Evolutionary conservation across 2,329 filamentous ascomycete species (phyloP).

Genomic region (Oidium heveae): DNA sequence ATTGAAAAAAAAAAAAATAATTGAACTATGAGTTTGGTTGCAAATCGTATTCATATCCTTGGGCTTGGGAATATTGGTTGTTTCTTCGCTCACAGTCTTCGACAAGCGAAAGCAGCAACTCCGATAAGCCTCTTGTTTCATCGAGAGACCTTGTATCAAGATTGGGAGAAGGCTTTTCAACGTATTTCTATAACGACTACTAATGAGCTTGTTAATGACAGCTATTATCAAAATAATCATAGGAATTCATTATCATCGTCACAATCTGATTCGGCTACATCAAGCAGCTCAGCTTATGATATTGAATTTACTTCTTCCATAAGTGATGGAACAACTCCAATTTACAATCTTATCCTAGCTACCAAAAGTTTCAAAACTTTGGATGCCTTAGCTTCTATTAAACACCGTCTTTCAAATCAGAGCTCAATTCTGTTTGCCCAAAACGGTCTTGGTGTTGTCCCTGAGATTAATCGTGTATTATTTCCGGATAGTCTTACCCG

Average conservation of each 20-base stretch:
- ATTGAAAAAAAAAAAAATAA: too few relatives aligned
- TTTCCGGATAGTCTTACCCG: constrained; percentile 30
- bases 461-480: constrained; percentile 29
- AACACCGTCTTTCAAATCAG: constrained; percentile 30
- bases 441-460: constrained; percentile 58
- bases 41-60: constrained; percentile 34
- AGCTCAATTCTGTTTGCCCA: constrained; percentile 69
- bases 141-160: constrained; percentile 22
- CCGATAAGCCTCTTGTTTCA: constrained; percentile 66
- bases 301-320: constrained; percentile 4
- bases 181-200: constrained; percentile 5
- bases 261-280: neutral
- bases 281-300: constrained; percentile 6
- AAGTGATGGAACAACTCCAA: constrained; percentile 13
- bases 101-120: constrained; percentile 27
- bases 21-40: neutral
- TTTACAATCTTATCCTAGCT: constrained; percentile 52
- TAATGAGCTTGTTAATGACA: constrained; percentile 2
- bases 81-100: constrained; percentile 51
- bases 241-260: too few relatives aligned
- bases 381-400: constrained; percentile 30
- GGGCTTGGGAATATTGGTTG: constrained; percentile 63
- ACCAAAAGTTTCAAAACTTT: constrained; percentile 49
- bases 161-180: constrained; percentile 15
- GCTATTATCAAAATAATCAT: constrained; percentile 1